A percentile compares a stretch with the other conserved stretches of the same genome.
These are phyloP conservation scores for Euphrasia arctica DNA, from an alignment of 305 asterid species.

Conservation along the genomic window DNA sequence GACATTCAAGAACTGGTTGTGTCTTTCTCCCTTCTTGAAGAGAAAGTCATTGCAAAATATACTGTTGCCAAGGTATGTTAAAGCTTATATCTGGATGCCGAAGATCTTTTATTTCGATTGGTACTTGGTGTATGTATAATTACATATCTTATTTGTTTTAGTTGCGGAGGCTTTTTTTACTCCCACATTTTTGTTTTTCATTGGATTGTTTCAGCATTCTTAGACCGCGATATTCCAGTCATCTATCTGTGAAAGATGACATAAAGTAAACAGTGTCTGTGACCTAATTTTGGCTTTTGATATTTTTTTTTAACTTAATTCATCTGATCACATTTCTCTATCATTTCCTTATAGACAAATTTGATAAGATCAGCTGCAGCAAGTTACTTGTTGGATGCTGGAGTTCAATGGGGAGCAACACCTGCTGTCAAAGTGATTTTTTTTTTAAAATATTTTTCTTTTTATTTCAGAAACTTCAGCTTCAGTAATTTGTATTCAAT, in stretches of 20 bases:
- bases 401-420: constrained; percentile 95
- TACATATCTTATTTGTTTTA: constrained; percentile 14
- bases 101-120: constrained; percentile 16
- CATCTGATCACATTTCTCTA: constrained; percentile 17
- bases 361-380: constrained; percentile 84
- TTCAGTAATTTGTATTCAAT: constrained; percentile 18
- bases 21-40: constrained; percentile 85
- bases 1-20: constrained; percentile 79
- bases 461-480: constrained; percentile 18
- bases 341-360: constrained; percentile 50
- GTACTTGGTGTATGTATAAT: constrained; percentile 8
- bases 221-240: not conserved
- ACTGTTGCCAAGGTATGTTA: constrained; percentile 84
- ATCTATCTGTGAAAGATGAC: not conserved
- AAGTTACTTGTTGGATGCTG: constrained; percentile 92
- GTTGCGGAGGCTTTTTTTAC: constrained; percentile 2
- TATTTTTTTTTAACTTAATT: not conserved
- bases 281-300: constrained; percentile 15
- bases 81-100: constrained; percentile 23
- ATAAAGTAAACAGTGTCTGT: not conserved
- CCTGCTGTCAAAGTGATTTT: constrained; percentile 76
- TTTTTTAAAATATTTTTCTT: constrained; percentile 3
- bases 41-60: constrained; percentile 89
- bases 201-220: not conserved
- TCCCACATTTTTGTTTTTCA: not conserved